Evolutionary conservation across 768 basidiomycete genomes (phyloP).

Genomic region (Hirschioporus abietinus): DNA sequence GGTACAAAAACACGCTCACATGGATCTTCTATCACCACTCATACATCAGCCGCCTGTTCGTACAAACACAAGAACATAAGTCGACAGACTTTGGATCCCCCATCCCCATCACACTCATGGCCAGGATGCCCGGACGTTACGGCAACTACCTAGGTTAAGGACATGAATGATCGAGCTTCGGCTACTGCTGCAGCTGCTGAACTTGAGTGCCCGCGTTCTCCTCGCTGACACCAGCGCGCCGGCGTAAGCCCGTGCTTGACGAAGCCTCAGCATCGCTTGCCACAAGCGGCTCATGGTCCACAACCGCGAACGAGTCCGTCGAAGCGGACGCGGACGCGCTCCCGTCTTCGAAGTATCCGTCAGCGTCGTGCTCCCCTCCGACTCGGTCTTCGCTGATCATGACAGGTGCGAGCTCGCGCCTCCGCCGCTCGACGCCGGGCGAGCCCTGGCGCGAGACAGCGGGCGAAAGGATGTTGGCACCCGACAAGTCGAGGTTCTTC

Average conservation of each 20-base stretch:
- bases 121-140: background rate
- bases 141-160: background rate
- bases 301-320: background rate
- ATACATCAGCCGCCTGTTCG: background rate
- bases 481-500: conserved; percentile 51
- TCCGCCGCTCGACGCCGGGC: conserved; percentile 36
- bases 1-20: background rate
- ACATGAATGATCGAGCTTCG: background rate
- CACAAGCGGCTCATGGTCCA: background rate
- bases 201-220: background rate
- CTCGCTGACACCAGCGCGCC: background rate
- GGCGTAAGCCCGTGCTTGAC: background rate
- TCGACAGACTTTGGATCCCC: background rate
- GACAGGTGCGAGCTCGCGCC: background rate
- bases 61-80: background rate
- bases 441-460: conserved; percentile 62
- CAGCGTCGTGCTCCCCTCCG: conserved; percentile 1
- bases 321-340: background rate
- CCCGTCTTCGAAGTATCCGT: background rate
- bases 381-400: background rate
- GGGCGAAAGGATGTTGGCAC: conserved; percentile 72
- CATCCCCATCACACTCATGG: background rate
- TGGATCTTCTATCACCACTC: background rate
- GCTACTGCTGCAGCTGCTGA: background rate
- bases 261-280: no score